Conservation (phyloP, 345 rosid species). For the Turnera subulata region DNA sequence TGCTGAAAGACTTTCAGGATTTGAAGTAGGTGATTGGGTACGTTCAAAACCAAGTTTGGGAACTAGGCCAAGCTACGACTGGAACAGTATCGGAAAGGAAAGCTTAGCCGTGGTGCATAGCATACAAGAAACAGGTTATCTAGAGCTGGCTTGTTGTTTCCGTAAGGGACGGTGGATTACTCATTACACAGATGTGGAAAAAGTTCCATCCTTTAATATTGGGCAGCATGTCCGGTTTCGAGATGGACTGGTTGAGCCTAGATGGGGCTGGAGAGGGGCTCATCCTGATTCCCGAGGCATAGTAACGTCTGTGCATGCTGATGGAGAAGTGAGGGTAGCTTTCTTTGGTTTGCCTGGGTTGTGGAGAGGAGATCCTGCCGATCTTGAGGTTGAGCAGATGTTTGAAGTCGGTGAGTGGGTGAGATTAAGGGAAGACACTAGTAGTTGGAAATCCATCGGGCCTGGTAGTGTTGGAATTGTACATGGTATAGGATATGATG, state of each 20-base stretch:
- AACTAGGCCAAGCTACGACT: conserved; percentile 87
- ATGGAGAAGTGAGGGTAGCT: conserved; percentile 88
- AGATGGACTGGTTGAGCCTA: conserved; percentile 69
- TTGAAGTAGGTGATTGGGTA: conserved; percentile 98
- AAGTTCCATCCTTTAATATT: conserved; percentile 67
- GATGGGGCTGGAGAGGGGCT: conserved; percentile 99
- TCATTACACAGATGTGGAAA: conserved; percentile 81
- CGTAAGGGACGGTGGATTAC: conserved; percentile 76
- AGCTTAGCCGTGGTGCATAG: conserved; percentile 85
- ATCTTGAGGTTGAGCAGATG: conserved; percentile 66
- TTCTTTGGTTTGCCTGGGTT: conserved; percentile 72
- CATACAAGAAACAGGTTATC: conserved; percentile 80
- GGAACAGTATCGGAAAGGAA: conserved; percentile 84
- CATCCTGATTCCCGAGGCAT: conserved; percentile 68
- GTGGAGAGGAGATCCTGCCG: conserved; percentile 96
- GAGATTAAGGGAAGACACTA: conserved; percentile 50
- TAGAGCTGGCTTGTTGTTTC: conserved; percentile 92
- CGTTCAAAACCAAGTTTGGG: conserved; percentile 89
- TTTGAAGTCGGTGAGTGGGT: conserved; percentile 98
- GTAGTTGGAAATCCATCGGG: conserved; percentile 69
- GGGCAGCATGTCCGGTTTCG: conserved; percentile 91
- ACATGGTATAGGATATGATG: conserved; percentile 79
- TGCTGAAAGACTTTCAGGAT: conserved; percentile 94
- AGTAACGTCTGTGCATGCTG: conserved; percentile 79
- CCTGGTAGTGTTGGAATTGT: conserved; percentile 84